Percentiles rank a stretch among this genome's conserved stretches.
These are phyloP conservation scores for Globisporangium ultimum DNA, from an alignment of 352 stramenopile species.

Conservation along the genomic window DNA sequence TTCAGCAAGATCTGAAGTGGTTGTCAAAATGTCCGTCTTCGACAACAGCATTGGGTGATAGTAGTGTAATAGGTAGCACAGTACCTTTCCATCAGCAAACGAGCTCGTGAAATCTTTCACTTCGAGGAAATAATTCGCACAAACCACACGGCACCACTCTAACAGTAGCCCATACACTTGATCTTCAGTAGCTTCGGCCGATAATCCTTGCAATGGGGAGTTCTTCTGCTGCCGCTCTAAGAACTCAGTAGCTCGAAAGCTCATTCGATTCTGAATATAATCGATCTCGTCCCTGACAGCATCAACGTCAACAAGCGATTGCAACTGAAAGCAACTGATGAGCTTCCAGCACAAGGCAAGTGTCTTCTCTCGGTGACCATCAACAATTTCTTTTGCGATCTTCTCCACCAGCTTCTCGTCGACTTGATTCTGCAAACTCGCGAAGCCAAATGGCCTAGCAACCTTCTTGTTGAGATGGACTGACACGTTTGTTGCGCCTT, in stretches of 20 bases:
- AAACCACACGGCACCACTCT: slow-evolving; percentile 92
- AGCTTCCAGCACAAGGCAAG: slow-evolving; percentile 94
- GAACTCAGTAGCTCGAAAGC: slow-evolving; percentile 59
- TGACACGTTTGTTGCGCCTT: slow-evolving; percentile 19
- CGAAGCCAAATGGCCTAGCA: slow-evolving; percentile 40
- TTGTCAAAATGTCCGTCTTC: slow-evolving; percentile 55
- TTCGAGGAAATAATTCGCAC: slow-evolving; percentile 83
- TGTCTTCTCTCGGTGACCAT: slow-evolving; percentile 93
- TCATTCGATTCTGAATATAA: slow-evolving; percentile 65
- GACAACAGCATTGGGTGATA: slow-evolving; percentile 92
- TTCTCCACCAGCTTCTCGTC: slow-evolving; percentile 58
- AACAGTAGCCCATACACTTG: slow-evolving; percentile 78
- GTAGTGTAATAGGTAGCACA: slow-evolving; percentile 95
- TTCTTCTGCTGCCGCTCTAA: slow-evolving; percentile 42
- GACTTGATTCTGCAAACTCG: slow-evolving; percentile 41
- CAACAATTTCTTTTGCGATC: slow-evolving; percentile 93
- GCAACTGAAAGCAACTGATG: slow-evolving; percentile 90
- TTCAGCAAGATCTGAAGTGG: slow-evolving; percentile 28
- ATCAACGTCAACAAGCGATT: slow-evolving; percentile 75
- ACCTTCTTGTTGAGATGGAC: slow-evolving; percentile 8
- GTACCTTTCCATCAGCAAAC: slow-evolving; percentile 90
- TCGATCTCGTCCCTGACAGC: slow-evolving; percentile 79
- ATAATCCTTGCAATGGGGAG: slow-evolving; percentile 23
- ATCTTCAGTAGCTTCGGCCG: slow-evolving; percentile 26
- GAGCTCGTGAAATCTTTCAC: slow-evolving; percentile 90